Percentiles rank a stretch among this genome's conserved stretches.
Evolutionary conservation across 2,329 filamentous ascomycete genomes (phyloP).

Genomic region (Claviceps lovelessii): DNA sequence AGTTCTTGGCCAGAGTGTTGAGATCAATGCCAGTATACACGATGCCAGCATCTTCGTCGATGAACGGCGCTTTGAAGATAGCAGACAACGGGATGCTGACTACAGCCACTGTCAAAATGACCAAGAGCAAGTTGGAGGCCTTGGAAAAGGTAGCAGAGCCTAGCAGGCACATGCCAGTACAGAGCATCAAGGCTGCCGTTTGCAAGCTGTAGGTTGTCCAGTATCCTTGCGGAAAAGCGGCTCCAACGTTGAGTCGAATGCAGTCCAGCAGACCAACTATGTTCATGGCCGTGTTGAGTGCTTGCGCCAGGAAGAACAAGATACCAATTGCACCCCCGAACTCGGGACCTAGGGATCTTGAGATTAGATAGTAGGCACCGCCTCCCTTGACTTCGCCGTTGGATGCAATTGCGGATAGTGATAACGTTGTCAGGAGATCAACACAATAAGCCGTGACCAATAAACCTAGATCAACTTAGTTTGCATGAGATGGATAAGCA

Average conservation of each 20-base stretch:
- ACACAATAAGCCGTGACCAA: constrained; percentile 64
- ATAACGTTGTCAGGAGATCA: constrained; percentile 72
- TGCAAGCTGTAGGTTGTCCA: constrained; percentile 68
- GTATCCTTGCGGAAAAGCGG: constrained; percentile 51
- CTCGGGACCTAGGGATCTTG: constrained; percentile 69
- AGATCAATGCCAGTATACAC: constrained; percentile 66
- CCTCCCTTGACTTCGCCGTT: constrained; percentile 82
- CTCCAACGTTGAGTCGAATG: constrained; percentile 59
- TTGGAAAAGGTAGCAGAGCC: constrained; percentile 69
- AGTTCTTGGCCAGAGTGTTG: constrained; percentile 57
- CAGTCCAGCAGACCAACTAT: constrained; percentile 77
- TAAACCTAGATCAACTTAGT: constrained; percentile 36
- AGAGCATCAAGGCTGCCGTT: constrained; percentile 55
- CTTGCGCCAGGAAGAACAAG: constrained; percentile 81
- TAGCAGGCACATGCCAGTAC: constrained; percentile 61
- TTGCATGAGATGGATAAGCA: background rate
- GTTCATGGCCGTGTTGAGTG: constrained; percentile 77
- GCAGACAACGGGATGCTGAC: constrained; percentile 74
- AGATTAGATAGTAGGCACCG: constrained; percentile 81
- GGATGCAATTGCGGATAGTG: constrained; percentile 75
- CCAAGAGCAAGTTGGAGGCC: constrained; percentile 62
- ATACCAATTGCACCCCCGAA: constrained; percentile 82
- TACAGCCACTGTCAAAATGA: constrained; percentile 57
- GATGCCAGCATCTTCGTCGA: constrained; percentile 44
- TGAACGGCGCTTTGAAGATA: constrained; percentile 52